Base-by-base conservation (phyloP, 495 filamentous ascomycete species). In the Hyphodiscus hymeniophilus region DNA sequence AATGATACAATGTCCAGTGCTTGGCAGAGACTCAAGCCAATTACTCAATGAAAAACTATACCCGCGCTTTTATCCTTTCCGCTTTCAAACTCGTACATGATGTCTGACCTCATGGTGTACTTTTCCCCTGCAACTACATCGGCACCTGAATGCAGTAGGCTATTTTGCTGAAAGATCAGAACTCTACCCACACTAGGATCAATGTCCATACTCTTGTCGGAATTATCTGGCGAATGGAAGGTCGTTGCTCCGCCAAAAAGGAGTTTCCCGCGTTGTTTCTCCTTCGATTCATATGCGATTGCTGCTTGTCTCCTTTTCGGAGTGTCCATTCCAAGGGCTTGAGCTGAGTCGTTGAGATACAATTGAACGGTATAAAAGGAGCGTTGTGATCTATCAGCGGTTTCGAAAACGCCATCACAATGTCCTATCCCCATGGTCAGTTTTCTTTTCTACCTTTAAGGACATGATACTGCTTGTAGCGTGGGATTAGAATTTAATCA, bases 361-460 rank as follows among this genome's bases (percentile, higher is more conserved):
- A 95, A 63, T 48, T 96, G 90, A 21, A 94, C 63, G 0, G 90
- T 95, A 55, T 80, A 83, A 44, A 79, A 73, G 2, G 87, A 86
- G 23, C 57, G 46, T 60, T 87, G 75, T 35, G 59, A 61, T 16
- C 68, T 58, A 52, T 82, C 75, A 1, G 75, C 71, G 8, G 82
- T 82, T 7, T 66, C 61, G 58, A 85, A 94, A 12, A 61, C 54
- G 15, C 74, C 84, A 64, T 95, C 89, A 56, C 77, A 81, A 60
- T 95, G 89, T 3, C 81, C 81, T 83, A 42, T 17, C 5, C 8
- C 43, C 8, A 26, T 46, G 31, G 45, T 28, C 15, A 41, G 18
- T 15, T 28, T 15, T 12, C n/a, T n/a, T n/a, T n/a, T n/a, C n/a
- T n/a, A n/a, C n/a, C n/a, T n/a, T 32, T 38, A 17, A 8, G 15